Evolutionary conservation across 108 stramenopile species (phyloP).

Genomic region (Thalassiosira profunda): DNA sequence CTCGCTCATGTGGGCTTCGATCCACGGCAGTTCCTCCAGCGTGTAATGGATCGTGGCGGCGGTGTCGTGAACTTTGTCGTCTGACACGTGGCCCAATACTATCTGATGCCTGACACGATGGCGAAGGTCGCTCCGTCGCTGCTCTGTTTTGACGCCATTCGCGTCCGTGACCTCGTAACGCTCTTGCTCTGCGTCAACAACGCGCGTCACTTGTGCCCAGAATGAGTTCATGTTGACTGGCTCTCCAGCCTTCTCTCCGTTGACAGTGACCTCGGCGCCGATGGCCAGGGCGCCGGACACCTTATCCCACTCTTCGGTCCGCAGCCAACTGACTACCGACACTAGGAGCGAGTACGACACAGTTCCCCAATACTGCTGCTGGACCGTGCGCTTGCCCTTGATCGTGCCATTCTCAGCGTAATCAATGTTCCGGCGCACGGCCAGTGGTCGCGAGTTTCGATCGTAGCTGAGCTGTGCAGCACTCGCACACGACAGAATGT

Average conservation of each 20-base stretch:
- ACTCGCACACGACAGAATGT: background rate
- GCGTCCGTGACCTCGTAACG: background rate
- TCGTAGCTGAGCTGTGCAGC: background rate
- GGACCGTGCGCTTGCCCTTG: background rate
- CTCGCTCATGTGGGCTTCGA: slow-evolving; percentile 1
- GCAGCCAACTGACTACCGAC: background rate
- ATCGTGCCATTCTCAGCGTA: slow-evolving; percentile 10
- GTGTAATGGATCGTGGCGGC: slow-evolving; percentile 2
- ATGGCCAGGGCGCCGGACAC: background rate
- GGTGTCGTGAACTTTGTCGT: slow-evolving; percentile 5
- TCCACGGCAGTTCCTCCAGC: background rate
- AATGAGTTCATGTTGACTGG: background rate
- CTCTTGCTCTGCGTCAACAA: background rate
- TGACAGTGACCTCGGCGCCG: slow-evolving; percentile 1
- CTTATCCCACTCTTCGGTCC: slow-evolving; percentile 3
- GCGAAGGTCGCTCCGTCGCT: background rate
- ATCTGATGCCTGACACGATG: background rate
- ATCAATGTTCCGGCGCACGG: background rate
- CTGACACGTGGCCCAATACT: background rate
- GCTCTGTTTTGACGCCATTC: background rate
- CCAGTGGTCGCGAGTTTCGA: background rate
- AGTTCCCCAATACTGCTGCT: slow-evolving; percentile 5
- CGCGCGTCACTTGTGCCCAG: background rate
- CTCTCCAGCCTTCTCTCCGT: background rate
- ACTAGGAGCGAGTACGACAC: slow-evolving; percentile 1